Base-by-base conservation (phyloP, 1,139 yeast species). In the Spathaspora jeffriesii region DNA sequence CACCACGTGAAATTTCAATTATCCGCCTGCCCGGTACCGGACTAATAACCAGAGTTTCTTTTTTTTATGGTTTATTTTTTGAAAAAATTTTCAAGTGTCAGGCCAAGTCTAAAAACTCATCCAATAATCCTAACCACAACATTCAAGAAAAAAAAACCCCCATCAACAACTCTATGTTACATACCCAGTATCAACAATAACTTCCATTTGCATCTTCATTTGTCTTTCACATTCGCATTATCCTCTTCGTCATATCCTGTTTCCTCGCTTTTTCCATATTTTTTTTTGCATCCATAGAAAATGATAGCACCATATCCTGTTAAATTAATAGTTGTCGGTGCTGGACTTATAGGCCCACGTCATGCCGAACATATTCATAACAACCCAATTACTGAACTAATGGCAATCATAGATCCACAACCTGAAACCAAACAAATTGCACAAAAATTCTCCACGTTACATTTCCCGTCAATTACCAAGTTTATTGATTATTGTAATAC, bases 291-390 rank as follows among this genome's bases (percentile, higher is more conserved):
- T 32, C 44, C 40, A 31, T 10, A 20, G 10, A n/a, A 5, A 22
- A 55, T 54, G 60, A 52, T 53, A 28, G 53, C 55, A 2, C 47
- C 53, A 11, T 32, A 45, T 11, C 40, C 51, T 18, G 27, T 64
- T 7, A 55, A 53, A 31, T 58, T 68, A 15, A 62, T 66, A 2
- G 50, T 50, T 4, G 44, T 50, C 34, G 76, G 76, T 2, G 74
- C 73, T 4, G 76, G 77, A 0, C 59, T 71, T n/a, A 71, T 71
- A 36, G 76, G 77, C 1, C 76, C 76, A 8, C 62, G 77, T 40
- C 77, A 71, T 53, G 75, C 75, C 7, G 54, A 57, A 38, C 76
- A 71, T 50, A 62, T 71, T 21, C 45, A 43, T 25, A 44, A 55
- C 23, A 48, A 71, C 23, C 47, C 57, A 5, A 72, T 65, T 48